Conservation (phyloP, 805 yeast genomes). For the Candida ulmi region DNA sequence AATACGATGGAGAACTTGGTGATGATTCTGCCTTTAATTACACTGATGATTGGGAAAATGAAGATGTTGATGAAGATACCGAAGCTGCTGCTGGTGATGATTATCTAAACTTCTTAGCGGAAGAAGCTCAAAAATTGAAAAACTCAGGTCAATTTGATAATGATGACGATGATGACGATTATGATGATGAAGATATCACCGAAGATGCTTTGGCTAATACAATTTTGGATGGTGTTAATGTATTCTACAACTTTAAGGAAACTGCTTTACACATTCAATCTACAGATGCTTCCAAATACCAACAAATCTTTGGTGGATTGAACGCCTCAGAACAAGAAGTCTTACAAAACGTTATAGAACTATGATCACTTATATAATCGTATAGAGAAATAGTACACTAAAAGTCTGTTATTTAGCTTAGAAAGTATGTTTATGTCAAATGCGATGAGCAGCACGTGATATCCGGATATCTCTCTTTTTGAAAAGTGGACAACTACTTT, state of each 20-base stretch:
- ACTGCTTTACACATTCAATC: constrained; percentile 45
- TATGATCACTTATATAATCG: too few species aligned
- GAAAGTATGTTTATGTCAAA: background rate
- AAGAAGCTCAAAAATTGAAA: constrained; percentile 35
- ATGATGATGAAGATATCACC: constrained; percentile 58
- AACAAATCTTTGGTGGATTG: constrained; percentile 37
- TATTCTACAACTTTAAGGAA: constrained; percentile 59
- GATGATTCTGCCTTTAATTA: constrained; percentile 25
- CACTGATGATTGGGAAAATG: constrained; percentile 22
- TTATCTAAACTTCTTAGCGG: constrained; percentile 42
- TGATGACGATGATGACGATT: constrained; percentile 38
- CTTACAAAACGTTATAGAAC: constrained; percentile 26
- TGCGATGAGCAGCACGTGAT: constrained; percentile 1
- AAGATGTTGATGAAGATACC: constrained; percentile 29
- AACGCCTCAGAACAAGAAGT: constrained; percentile 30
- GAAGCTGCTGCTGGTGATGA: constrained; percentile 33
- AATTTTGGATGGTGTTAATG: constrained; percentile 72
- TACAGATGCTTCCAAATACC: constrained; percentile 42
- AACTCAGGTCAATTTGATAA: constrained; percentile 28
- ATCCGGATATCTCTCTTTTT: background rate
- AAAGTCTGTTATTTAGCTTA: background rate
- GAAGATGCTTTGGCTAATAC: constrained; percentile 81
- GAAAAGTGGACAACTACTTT: background rate
- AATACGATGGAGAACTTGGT: constrained; percentile 24
- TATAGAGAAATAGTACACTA: too few species aligned